Percentiles rank a stretch among this genome's conserved stretches.
phyloP scores from a whole-genome alignment of 2,329 filamentous ascomycete genomes.

The Exserohilum rostratum region DNA sequence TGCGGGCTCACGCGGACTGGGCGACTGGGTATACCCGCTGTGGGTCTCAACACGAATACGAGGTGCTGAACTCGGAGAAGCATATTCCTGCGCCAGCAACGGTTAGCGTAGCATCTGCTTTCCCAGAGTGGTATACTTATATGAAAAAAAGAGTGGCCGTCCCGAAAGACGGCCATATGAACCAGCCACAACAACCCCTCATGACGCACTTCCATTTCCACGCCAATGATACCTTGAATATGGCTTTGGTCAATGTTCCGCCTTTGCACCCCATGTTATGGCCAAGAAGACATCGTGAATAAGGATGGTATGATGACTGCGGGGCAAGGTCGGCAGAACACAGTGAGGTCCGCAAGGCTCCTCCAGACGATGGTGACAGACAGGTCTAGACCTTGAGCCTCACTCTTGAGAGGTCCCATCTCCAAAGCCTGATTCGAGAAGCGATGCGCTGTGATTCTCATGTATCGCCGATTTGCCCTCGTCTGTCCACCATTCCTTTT shows the following conservation, averaged over 20 bases:
- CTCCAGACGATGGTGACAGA: conserved; percentile 32
- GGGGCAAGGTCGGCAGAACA: conserved; percentile 16
- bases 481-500: conserved; percentile 18
- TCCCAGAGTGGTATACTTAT: conserved; percentile 46
- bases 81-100: background rate
- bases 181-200: conserved; percentile 22
- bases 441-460: conserved; percentile 7
- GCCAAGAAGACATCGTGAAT: conserved; percentile 27
- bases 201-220: conserved; percentile 28
- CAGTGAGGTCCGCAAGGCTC: conserved; percentile 13
- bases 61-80: background rate
- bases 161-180: conserved; percentile 28
- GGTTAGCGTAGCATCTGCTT: conserved; percentile 35
- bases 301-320: conserved; percentile 15
- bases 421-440: conserved; percentile 18
- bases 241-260: conserved; percentile 2
- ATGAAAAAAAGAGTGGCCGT: conserved; percentile 43
- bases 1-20: background rate
- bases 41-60: conserved; percentile 11
- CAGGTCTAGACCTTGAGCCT: conserved; percentile 51
- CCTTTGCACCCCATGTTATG: conserved; percentile 20
- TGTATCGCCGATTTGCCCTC: conserved; percentile 14
- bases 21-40: background rate
- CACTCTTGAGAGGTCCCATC: conserved; percentile 49
- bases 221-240: conserved; percentile 12